A percentile compares a stretch with the other conserved stretches of the same genome.
phyloP scores from a whole-genome alignment of 1,139 yeast genomes.

The Magnusiomyces sp. region DNA sequence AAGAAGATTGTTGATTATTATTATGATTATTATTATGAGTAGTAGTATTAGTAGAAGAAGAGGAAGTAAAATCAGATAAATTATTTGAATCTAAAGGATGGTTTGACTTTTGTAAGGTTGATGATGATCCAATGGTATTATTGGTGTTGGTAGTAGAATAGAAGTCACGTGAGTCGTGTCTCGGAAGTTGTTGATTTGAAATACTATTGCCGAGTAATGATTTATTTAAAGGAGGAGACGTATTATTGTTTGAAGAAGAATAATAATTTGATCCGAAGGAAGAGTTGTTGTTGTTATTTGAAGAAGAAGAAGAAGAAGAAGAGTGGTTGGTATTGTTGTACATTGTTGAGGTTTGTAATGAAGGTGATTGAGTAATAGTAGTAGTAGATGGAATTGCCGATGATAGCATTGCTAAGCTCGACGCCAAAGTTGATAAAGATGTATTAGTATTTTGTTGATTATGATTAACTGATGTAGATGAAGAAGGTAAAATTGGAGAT shows the following conservation, averaged over 20 bases:
- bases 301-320: neutral
- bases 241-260: neutral
- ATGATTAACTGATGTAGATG: too few species aligned
- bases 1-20: neutral
- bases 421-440: too few species aligned
- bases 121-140: too few species aligned
- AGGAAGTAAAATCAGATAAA: neutral
- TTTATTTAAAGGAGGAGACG: too few species aligned
- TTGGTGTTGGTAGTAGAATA: neutral
- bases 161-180: neutral
- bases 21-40: neutral
- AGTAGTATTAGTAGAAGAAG: neutral
- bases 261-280: neutral
- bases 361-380: neutral
- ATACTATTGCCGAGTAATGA: too few species aligned
- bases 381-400: neutral
- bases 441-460: too few species aligned
- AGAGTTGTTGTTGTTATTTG: neutral
- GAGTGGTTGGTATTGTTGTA: slow-evolving; percentile 11
- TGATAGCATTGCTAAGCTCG: neutral
- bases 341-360: slow-evolving; percentile 4
- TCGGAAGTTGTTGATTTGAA: slow-evolving; percentile 1
- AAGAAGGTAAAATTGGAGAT: too few species aligned
- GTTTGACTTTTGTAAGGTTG: too few species aligned
- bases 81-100: too few species aligned